A percentile compares a stretch with the other conserved stretches of the same genome.
Evolutionary conservation across 331 rosid species (phyloP).

Genomic region (Acacia concinna): DNA sequence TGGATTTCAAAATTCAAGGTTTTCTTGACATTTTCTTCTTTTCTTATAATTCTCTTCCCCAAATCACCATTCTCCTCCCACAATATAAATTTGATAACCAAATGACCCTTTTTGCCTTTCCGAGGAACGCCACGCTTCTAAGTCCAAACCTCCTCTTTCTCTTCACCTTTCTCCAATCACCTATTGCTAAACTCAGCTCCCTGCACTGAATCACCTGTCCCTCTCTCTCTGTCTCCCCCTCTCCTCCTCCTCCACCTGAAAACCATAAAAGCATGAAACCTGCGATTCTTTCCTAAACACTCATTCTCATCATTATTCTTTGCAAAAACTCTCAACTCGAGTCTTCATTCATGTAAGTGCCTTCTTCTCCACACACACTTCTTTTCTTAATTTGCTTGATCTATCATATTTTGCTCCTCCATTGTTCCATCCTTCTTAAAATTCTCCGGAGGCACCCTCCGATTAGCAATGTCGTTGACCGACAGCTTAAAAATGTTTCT

Average conservation of each 20-base stretch:
- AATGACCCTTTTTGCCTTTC: conserved; percentile 32
- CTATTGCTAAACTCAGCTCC: not conserved
- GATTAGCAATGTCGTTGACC: conserved; percentile 48
- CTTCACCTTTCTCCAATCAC: conserved; percentile 20
- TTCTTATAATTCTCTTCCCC: not conserved
- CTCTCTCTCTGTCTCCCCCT: not conserved
- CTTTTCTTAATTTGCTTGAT: not conserved
- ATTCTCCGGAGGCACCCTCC: not conserved
- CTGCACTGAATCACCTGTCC: not conserved
- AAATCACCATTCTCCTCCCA: not conserved
- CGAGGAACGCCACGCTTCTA: conserved; percentile 38
- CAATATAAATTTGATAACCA: conserved; percentile 43
- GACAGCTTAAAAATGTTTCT: not conserved
- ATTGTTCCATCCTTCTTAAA: not conserved
- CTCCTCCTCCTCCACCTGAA: not conserved
- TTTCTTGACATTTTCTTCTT: not conserved
- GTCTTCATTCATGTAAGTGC: conserved; percentile 30
- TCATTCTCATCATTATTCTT: conserved; percentile 19
- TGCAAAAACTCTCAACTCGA: not conserved
- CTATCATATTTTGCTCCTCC: not conserved
- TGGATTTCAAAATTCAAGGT: not conserved
- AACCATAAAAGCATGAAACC: not conserved
- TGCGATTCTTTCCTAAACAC: conserved; percentile 6
- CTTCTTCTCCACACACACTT: not conserved
- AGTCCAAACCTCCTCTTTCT: conserved; percentile 11